phyloP scores from a whole-genome alignment of 768 basidiomycete genomes.

The Lentinula sp. region DNA sequence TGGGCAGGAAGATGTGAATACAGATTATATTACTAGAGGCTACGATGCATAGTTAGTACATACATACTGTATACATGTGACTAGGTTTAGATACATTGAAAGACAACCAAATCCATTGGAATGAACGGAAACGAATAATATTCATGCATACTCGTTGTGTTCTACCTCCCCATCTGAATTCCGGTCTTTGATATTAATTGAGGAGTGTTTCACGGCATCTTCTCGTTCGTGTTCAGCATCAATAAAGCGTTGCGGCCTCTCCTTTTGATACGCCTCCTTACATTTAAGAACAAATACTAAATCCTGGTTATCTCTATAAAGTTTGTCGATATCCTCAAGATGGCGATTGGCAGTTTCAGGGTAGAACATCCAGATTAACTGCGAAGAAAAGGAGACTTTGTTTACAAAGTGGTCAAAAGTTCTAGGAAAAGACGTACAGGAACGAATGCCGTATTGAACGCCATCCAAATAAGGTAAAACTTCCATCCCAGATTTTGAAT shows the following conservation, averaged over 20 bases:
- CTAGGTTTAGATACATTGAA: too few relatives aligned
- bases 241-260: slow-evolving; percentile 36
- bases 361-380: slow-evolving; percentile 42
- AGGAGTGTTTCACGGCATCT: not conserved
- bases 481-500: slow-evolving; percentile 42
- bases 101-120: too few relatives aligned
- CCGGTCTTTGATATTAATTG: not conserved
- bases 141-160: not conserved
- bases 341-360: slow-evolving; percentile 46
- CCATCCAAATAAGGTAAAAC: slow-evolving; percentile 45
- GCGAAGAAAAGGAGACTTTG: not conserved
- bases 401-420: not conserved
- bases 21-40: too few relatives aligned
- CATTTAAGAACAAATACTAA: slow-evolving; percentile 32
- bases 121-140: not conserved
- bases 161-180: not conserved
- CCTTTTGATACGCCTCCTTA: slow-evolving; percentile 36
- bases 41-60: too few relatives aligned
- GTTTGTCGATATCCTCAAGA: slow-evolving; percentile 42
- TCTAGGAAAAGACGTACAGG: slow-evolving; percentile 25
- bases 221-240: slow-evolving; percentile 28
- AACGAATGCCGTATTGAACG: slow-evolving; percentile 42
- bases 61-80: too few relatives aligned
- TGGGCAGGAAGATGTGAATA: too few relatives aligned
- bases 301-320: slow-evolving; percentile 37